A percentile compares a stretch with the other conserved stretches of the same genome.
Conservation (phyloP, 371 early-diverging fungal species). For the Mortierella sp. region DNA sequence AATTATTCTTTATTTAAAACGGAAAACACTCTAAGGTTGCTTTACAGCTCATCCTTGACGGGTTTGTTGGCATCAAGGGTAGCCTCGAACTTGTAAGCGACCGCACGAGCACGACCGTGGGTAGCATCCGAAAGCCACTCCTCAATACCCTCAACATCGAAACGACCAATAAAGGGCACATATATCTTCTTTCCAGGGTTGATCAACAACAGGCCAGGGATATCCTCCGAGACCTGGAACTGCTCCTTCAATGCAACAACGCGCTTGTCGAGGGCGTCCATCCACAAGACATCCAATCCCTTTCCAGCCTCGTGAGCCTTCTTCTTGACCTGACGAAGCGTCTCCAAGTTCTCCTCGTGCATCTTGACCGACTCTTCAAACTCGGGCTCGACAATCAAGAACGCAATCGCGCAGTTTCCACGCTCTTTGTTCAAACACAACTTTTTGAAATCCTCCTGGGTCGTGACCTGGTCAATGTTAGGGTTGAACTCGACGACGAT, state of each 20-base stretch:
- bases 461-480: conserved; percentile 59
- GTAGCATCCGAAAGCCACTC: conserved; percentile 66
- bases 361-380: conserved; percentile 67
- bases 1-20: background rate
- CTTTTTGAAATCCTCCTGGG: conserved; percentile 65
- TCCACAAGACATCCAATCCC: conserved; percentile 74
- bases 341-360: conserved; percentile 65
- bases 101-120: conserved; percentile 60
- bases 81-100: conserved; percentile 36
- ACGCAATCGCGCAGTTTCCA: conserved; percentile 73
- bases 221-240: conserved; percentile 79
- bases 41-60: conserved; percentile 12
- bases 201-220: conserved; percentile 77
- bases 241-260: conserved; percentile 65
- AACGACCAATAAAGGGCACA: conserved; percentile 79
- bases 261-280: conserved; percentile 68
- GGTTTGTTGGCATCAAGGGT: conserved; percentile 12
- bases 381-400: conserved; percentile 75
- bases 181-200: conserved; percentile 75
- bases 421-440: conserved; percentile 61
- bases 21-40: background rate
- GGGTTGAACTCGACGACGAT: conserved; percentile 62
- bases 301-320: conserved; percentile 52
- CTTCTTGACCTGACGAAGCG: conserved; percentile 66
- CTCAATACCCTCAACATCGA: conserved; percentile 71